A percentile compares a stretch with the other conserved stretches of the same genome.
These are phyloP conservation scores for Lactuca sativa DNA, from an alignment of 129 eudicot genomes.

Conservation along the genomic window DNA sequence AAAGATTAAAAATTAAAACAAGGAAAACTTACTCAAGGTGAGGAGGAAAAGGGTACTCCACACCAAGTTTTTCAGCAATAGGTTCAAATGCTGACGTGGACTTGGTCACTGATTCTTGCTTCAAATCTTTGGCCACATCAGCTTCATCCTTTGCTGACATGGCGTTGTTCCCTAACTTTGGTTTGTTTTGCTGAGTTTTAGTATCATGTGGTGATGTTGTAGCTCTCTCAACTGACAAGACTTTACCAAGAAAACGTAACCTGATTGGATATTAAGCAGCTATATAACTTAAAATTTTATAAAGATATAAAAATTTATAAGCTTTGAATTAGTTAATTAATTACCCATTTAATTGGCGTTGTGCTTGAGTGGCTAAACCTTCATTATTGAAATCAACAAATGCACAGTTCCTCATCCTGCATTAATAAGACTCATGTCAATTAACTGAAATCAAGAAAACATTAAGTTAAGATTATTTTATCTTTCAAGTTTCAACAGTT, in stretches of 20 bases:
- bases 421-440: conserved; percentile 8
- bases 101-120: conserved; percentile 33
- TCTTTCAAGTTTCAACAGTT: neutral
- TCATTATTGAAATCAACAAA: conserved; percentile 80
- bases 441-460: conserved; percentile 21
- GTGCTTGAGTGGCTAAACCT: conserved; percentile 76
- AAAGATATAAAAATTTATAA: conserved; percentile 1
- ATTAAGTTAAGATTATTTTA: neutral
- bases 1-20: neutral
- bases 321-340: neutral
- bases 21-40: conserved; percentile 65
- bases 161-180: conserved; percentile 24
- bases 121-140: conserved; percentile 27
- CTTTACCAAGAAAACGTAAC: conserved; percentile 90
- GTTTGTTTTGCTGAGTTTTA: conserved; percentile 34
- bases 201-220: conserved; percentile 35
- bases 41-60: conserved; percentile 93
- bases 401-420: conserved; percentile 84
- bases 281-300: neutral
- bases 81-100: conserved; percentile 51
- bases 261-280: conserved; percentile 32
- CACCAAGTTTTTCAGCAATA: conserved; percentile 87
- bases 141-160: conserved; percentile 31
- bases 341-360: conserved; percentile 83
- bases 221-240: conserved; percentile 86